Conservation (phyloP, 2,329 filamentous ascomycete species). For the Aureobasidium zeae region DNA sequence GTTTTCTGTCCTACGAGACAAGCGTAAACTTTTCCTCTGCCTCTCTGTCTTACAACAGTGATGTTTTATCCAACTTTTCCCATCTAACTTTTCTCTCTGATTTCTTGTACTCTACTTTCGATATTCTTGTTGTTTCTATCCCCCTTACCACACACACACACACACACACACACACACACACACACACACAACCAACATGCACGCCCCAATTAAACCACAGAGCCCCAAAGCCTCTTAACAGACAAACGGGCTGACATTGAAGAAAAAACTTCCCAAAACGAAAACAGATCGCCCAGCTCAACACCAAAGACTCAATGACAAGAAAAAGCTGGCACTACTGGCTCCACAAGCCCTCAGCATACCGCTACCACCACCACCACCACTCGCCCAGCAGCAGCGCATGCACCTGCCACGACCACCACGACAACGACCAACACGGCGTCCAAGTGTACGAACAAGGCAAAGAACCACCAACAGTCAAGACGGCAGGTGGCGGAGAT, state of each 20-base stretch:
- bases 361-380: too few relatives aligned
- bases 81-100: too few relatives aligned
- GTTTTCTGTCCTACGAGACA: slow-evolving; percentile 4
- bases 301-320: not conserved
- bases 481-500: not conserved
- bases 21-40: not conserved
- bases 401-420: not conserved
- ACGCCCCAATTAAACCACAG: too few relatives aligned
- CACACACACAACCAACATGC: too few relatives aligned
- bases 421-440: not conserved
- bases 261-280: not conserved
- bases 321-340: slow-evolving; percentile 3
- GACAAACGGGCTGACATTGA: not conserved
- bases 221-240: not conserved
- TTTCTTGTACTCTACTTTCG: not conserved
- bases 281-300: slow-evolving; percentile 4
- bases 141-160: too few relatives aligned
- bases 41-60: not conserved
- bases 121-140: not conserved
- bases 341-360: not conserved
- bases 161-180: too few relatives aligned
- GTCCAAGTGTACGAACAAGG: not conserved
- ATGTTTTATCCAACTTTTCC: too few relatives aligned
- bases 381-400: too few relatives aligned
- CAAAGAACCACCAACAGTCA: not conserved